Percentiles rank a stretch among this genome's conserved stretches.
phyloP scores from a whole-genome alignment of 306 rosid genomes.

The Citrullus colocynthis region DNA sequence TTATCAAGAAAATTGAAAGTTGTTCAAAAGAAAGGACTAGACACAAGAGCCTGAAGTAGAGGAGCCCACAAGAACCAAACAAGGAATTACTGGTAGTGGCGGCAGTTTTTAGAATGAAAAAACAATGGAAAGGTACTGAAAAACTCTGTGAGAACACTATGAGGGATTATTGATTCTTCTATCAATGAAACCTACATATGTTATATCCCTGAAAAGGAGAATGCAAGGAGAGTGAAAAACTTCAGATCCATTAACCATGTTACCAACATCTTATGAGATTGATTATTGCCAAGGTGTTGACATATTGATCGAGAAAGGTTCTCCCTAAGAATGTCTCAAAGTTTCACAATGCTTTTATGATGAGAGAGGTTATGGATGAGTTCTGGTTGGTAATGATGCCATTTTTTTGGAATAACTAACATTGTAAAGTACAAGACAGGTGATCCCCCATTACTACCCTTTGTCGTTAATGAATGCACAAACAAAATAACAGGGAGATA shows the following conservation, averaged over 20 bases:
- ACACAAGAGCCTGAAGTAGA: no score
- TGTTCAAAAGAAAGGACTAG: no score
- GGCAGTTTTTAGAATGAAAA: no score
- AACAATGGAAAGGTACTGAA: no score
- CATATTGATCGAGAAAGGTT: background rate
- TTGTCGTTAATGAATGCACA: slow-evolving; percentile 24
- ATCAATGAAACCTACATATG: no score
- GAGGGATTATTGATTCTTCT: no score
- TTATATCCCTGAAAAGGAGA: no score
- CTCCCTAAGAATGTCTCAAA: background rate
- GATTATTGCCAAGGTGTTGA: background rate
- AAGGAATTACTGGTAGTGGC: no score
- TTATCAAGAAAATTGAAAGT: no score
- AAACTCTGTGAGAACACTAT: no score
- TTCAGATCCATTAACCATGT: background rate
- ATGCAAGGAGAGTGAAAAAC: background rate
- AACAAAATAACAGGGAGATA: slow-evolving; percentile 35
- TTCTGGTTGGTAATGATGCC: background rate
- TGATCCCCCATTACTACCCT: slow-evolving; percentile 36
- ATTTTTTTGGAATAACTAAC: background rate
- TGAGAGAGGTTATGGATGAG: background rate
- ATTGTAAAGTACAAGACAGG: slow-evolving; percentile 1
- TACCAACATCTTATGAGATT: background rate
- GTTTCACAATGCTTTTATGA: background rate
- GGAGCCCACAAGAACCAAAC: background rate